Base-by-base conservation (phyloP, 805 yeast genomes). In the Cyberlindnera bimundalis region DNA sequence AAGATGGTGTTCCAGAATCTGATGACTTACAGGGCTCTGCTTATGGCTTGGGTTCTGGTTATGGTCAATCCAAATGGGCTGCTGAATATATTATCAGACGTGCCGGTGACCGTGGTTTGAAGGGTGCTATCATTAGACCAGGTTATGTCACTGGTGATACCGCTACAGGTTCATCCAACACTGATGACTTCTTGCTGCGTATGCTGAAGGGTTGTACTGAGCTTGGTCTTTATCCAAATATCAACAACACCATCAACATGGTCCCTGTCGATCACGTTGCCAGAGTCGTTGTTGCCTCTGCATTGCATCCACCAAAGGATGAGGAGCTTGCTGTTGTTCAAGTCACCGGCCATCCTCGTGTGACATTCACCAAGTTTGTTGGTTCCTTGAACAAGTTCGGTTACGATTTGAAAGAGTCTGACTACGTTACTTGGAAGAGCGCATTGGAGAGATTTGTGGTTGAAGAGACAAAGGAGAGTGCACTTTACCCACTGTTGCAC, bases 211-310 rank as follows among this genome's bases (percentile, higher is more conserved):
- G 99, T 24, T 82, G 95, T 64, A 81, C 81, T 39, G 96, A 93
- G 65, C 66, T 95, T 44, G 96, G 96, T 10, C 68, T 72, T 36
- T 83, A 77, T 53, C 99, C 99, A 25, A 84, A 84, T 56, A 89
- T 93, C 51, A 64, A 77, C 51, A 93, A 93, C 70, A 77, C 81
- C 34, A 95, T 91, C 28, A 93, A 93, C 65, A 88, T 90, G 84
- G 97, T 88, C 17, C 99, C 99, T 3, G 99, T 93, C 32, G 97
- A 95, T 55, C 99, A 93, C 58, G 99, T 93, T 50, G 98, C 99
- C 1, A 76, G 95, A 34, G 86, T 89, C 18, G 85, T 82, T 19
- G 86, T 81, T 37, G 87, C 98, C 2, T 67, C 93, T 20, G 83
- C 96, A 0, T 71, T 93, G 47, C 78, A 78, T 55, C 91, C 96